These are phyloP conservation scores for Dioscorea cayenensis DNA, from an alignment of 116 monocot genomes.

Conservation along the genomic window DNA sequence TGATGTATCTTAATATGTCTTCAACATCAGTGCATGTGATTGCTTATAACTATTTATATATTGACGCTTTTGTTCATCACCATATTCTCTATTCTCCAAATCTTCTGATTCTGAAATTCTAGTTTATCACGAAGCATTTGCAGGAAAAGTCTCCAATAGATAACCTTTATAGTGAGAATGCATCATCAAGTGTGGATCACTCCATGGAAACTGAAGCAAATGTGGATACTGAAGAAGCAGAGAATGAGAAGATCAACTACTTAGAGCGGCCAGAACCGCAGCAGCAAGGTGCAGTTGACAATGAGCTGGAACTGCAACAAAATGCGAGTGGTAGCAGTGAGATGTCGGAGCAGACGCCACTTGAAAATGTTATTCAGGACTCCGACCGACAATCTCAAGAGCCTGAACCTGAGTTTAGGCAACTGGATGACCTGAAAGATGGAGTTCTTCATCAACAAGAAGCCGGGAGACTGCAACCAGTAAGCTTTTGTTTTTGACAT, in stretches of 20 bases:
- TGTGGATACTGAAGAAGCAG: constrained; percentile 24
- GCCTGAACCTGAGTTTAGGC: constrained; percentile 20
- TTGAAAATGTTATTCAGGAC: constrained; percentile 24
- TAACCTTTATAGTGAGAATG: constrained; percentile 37
- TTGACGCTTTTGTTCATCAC: not conserved
- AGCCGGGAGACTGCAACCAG: constrained; percentile 10
- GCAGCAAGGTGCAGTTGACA: constrained; percentile 11
- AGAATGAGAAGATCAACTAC: constrained; percentile 3
- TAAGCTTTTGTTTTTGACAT: constrained; percentile 8
- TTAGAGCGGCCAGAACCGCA: constrained; percentile 15
- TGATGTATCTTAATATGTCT: too few relatives aligned
- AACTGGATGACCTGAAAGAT: constrained; percentile 16
- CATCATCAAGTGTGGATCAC: constrained; percentile 50
- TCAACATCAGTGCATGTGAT: too few relatives aligned
- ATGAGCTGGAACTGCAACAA: constrained; percentile 10
- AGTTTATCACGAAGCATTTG: not conserved
- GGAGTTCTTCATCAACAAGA: constrained; percentile 11
- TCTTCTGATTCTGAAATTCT: not conserved
- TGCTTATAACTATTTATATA: too few relatives aligned
- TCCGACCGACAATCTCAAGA: constrained; percentile 21
- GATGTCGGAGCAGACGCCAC: constrained; percentile 1
- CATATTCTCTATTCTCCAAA: not conserved
- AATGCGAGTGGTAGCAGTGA: constrained; percentile 10
- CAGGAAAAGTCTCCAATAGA: constrained; percentile 49
- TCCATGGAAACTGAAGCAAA: constrained; percentile 35